Evolutionary conservation across 1,139 yeast species (phyloP).

Genomic region (Hansenula sp.): DNA sequence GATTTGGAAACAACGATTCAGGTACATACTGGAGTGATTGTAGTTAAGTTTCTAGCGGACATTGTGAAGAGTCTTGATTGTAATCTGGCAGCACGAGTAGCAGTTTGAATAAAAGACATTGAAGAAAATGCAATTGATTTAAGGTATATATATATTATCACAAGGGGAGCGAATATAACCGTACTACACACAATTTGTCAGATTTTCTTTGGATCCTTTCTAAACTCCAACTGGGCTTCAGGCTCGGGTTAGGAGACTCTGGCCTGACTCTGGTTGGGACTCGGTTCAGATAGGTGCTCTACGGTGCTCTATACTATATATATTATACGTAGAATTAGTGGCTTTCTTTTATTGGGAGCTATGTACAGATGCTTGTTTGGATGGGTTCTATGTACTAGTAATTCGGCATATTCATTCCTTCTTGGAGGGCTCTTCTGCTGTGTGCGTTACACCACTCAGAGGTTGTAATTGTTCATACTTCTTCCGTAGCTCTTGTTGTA

Average conservation of each 20-base stretch:
- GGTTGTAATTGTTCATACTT: slow-evolving; percentile 67
- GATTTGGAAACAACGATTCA: not conserved
- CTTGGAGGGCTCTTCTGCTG: slow-evolving; percentile 16
- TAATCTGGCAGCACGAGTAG: slow-evolving; percentile 18
- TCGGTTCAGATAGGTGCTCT: too few species aligned
- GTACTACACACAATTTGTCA: too few species aligned
- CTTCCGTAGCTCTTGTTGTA: slow-evolving; percentile 63
- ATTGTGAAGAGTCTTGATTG: slow-evolving; percentile 20
- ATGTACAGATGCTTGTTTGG: not conserved
- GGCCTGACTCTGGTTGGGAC: too few species aligned
- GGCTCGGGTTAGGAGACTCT: too few species aligned
- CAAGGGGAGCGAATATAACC: too few species aligned
- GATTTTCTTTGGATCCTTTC: too few species aligned
- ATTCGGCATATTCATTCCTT: too few species aligned
- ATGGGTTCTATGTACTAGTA: too few species aligned
- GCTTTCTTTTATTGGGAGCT: too few species aligned
- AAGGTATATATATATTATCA: not conserved
- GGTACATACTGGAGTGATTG: slow-evolving; percentile 42
- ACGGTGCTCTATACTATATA: too few species aligned
- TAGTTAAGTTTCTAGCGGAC: slow-evolving; percentile 35
- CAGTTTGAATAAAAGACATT: slow-evolving; percentile 21
- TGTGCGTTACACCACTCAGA: slow-evolving; percentile 41
- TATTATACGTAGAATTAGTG: too few species aligned
- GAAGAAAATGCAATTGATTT: not conserved
- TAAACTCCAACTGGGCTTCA: too few species aligned